A percentile compares a stretch with the other conserved stretches of the same genome.
phyloP scores from a whole-genome alignment of 2,329 filamentous ascomycete genomes.

The Fusarium robinianum region DNA sequence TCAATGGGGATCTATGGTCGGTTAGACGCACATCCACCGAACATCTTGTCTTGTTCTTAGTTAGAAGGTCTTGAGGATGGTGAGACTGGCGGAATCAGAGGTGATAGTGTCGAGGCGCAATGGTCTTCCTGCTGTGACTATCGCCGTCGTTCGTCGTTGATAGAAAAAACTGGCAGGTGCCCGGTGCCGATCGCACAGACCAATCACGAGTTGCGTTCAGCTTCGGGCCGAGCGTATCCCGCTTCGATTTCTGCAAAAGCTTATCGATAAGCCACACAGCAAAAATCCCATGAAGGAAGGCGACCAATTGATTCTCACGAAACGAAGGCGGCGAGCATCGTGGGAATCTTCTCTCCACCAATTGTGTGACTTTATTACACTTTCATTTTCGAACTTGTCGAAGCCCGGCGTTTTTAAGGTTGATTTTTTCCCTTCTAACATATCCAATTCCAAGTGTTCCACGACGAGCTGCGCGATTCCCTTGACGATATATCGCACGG shows the following conservation, averaged over 20 bases:
- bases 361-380: too few species aligned
- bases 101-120: conserved; percentile 4
- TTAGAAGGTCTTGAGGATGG: neutral
- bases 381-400: too few species aligned
- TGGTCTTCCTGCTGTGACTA: too few species aligned
- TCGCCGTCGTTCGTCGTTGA: conserved; percentile 25
- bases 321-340: too few species aligned
- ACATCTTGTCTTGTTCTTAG: conserved; percentile 53
- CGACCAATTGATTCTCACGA: too few species aligned
- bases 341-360: too few species aligned
- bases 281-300: too few species aligned
- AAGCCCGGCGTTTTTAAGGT: too few species aligned
- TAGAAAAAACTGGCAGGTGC: conserved; percentile 28
- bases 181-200: conserved; percentile 18
- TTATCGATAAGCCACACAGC: conserved; percentile 33
- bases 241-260: neutral
- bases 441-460: too few species aligned
- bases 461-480: too few species aligned
- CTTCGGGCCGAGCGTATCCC: conserved; percentile 9
- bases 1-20: neutral
- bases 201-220: conserved; percentile 8
- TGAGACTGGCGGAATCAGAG: neutral
- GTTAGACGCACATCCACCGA: conserved; percentile 65
- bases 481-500: too few species aligned
- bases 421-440: too few species aligned